Evolutionary conservation across 148 eudicot genomes (phyloP).

Genomic region (Camellia japonica): DNA sequence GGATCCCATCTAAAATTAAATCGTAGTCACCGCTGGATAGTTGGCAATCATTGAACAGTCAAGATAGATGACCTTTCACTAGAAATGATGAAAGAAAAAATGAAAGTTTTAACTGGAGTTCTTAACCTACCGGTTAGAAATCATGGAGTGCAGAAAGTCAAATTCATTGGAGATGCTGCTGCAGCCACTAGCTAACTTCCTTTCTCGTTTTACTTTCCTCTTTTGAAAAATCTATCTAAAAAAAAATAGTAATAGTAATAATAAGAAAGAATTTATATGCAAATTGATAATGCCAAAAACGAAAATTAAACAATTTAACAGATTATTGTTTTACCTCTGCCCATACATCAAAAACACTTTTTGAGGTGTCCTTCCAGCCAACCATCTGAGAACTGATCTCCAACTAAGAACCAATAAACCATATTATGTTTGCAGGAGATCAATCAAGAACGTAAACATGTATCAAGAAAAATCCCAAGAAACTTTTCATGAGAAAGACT

Average conservation of each 20-base stretch:
- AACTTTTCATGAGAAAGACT: neutral
- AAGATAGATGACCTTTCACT: no score
- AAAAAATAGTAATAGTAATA: neutral
- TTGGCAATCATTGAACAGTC: no score
- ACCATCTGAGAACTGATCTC: slow-evolving; percentile 81
- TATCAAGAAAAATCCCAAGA: neutral
- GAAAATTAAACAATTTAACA: neutral
- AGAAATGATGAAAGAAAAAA: no score
- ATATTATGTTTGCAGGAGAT: slow-evolving; percentile 13
- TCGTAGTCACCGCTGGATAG: no score
- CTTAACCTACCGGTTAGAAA: no score
- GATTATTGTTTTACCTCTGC: slow-evolving; percentile 57
- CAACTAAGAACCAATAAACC: slow-evolving; percentile 33
- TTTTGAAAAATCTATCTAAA: no score
- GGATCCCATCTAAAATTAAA: no score
- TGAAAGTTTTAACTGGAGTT: no score
- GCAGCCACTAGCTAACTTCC: no score
- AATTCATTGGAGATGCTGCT: no score
- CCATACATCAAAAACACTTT: slow-evolving; percentile 89
- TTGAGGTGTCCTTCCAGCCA: slow-evolving; percentile 86
- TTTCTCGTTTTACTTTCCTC: no score
- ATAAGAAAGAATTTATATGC: neutral
- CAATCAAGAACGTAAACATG: neutral
- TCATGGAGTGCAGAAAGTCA: no score
- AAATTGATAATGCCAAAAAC: neutral